These are phyloP conservation scores for Podila minutissima DNA, from an alignment of 192 early-diverging fungal genomes.

Conservation along the genomic window DNA sequence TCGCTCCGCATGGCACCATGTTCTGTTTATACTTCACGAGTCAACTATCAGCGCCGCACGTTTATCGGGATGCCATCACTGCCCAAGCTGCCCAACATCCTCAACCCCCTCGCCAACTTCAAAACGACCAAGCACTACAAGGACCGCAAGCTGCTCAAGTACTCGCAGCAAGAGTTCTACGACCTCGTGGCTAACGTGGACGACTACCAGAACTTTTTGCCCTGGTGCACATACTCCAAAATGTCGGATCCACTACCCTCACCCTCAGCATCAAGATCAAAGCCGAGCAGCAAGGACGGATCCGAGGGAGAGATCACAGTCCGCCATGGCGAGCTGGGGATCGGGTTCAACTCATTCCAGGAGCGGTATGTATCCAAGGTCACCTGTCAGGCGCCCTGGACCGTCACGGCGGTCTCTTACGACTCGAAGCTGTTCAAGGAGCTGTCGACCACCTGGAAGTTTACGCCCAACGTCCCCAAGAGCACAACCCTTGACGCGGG, in stretches of 20 bases:
- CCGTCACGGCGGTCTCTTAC: conserved; percentile 66
- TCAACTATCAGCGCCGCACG: background rate
- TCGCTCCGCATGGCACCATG: no score
- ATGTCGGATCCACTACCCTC: conserved; percentile 56
- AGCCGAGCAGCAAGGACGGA: conserved; percentile 4
- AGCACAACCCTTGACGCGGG: conserved; percentile 42
- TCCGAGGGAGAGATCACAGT: conserved; percentile 11
- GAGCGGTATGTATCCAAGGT: conserved; percentile 86
- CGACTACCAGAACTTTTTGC: conserved; percentile 84
- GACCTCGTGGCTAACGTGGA: conserved; percentile 84
- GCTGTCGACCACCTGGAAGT: conserved; percentile 73
- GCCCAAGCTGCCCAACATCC: conserved; percentile 20
- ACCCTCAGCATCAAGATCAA: background rate
- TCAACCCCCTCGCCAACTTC: conserved; percentile 15
- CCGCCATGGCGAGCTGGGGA: conserved; percentile 77
- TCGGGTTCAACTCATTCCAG: conserved; percentile 81
- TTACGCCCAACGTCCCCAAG: conserved; percentile 60
- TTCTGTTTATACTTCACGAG: no score
- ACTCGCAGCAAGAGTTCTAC: conserved; percentile 82
- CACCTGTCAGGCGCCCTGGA: conserved; percentile 66
- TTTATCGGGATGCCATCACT: conserved; percentile 33
- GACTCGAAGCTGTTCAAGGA: conserved; percentile 68
- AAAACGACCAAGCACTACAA: conserved; percentile 24
- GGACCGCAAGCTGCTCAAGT: conserved; percentile 58
- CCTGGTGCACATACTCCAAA: conserved; percentile 77